Base-by-base conservation (phyloP, 257 asterid species). In the Lycium barbarum region DNA sequence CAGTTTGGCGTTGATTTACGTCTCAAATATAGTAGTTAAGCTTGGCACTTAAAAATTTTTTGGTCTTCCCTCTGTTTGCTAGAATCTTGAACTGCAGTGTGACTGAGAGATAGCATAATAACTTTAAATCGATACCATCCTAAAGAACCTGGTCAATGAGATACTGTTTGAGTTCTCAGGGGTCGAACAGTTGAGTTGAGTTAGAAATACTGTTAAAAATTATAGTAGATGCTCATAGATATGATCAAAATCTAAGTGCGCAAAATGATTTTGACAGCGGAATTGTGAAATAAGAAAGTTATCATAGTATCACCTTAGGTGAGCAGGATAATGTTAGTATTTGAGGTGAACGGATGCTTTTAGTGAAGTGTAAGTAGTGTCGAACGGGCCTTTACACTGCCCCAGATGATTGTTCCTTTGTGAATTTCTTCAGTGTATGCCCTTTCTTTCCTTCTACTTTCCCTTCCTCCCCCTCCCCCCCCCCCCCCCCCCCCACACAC, bases 361-460 rank as follows among this genome's bases (percentile, higher is more conserved):
- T 45, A 73, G 40, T 73, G 81, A 47, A 73, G 45, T 20, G 18
- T n/a, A 9, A 73, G 38, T 73, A 20, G 57, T 47, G 61, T 20
- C 47, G 61, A 73, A 73, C 47, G 40, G 59, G 61, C 43, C 43
- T 73, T 73, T 73, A 6, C 20, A 20, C 2, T 10, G 90, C 82
- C 72, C 89, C 92, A 40, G 99, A 94, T 90, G 99, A 95, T 84
- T 93, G 92, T 65, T 85, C 97, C 83, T 95, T 94, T 88, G 90
- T 92, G 59, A 95, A 94, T 85, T 93, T 94, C 87, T 95, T 95
- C 94, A 92, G 95, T 84, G 99, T 95, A 94, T 47, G 92, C 45
- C 65, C 80, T 13, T 22, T 49, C 81, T n/a, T n/a, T n/a, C n/a
- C n/a, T n/a, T n/a, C n/a, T n/a, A n/a, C n/a, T n/a, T n/a, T n/a